phyloP scores from a whole-genome alignment of 2,329 filamentous ascomycete genomes.

The Venturia asperata region DNA sequence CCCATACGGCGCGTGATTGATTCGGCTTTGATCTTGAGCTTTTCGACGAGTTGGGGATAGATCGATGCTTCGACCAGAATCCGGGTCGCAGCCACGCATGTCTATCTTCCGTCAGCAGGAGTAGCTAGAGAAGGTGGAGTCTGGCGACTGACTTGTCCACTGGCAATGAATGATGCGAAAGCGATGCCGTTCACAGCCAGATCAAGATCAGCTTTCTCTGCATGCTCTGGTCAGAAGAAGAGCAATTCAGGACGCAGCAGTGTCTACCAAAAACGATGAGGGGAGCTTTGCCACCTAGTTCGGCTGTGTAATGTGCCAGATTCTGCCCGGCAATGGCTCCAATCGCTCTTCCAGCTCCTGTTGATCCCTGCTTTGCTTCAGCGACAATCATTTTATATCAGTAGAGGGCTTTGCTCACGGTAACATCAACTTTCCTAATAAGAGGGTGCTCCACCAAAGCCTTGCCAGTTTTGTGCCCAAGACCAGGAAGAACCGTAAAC shows the following conservation, averaged over 20 bases:
- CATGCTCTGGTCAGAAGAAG: background rate
- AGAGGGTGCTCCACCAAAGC: slow-evolving; percentile 60
- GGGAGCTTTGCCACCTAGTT: slow-evolving; percentile 51
- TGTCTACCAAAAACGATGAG: slow-evolving; percentile 28
- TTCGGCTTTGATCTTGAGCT: slow-evolving; percentile 39
- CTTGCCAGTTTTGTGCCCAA: slow-evolving; percentile 59
- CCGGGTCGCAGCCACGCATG: slow-evolving; percentile 49
- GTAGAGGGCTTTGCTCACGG: slow-evolving; percentile 29
- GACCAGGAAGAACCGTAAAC: slow-evolving; percentile 67
- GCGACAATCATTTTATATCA: background rate
- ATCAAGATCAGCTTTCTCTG: slow-evolving; percentile 31
- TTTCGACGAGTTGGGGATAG: slow-evolving; percentile 33
- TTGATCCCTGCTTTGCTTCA: slow-evolving; percentile 34
- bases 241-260: background rate
- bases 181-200: slow-evolving; percentile 34
- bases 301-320: slow-evolving; percentile 55
- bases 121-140: background rate
- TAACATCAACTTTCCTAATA: slow-evolving; percentile 73
- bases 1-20: slow-evolving; percentile 51
- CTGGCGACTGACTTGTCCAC: slow-evolving; percentile 29
- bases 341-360: slow-evolving; percentile 62
- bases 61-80: slow-evolving; percentile 46
- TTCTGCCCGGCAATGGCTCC: slow-evolving; percentile 65
- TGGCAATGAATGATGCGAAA: slow-evolving; percentile 44
- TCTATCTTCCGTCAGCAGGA: slow-evolving; percentile 32